phyloP scores from a whole-genome alignment of 345 rosid genomes.

The Sonneratia alba region DNA sequence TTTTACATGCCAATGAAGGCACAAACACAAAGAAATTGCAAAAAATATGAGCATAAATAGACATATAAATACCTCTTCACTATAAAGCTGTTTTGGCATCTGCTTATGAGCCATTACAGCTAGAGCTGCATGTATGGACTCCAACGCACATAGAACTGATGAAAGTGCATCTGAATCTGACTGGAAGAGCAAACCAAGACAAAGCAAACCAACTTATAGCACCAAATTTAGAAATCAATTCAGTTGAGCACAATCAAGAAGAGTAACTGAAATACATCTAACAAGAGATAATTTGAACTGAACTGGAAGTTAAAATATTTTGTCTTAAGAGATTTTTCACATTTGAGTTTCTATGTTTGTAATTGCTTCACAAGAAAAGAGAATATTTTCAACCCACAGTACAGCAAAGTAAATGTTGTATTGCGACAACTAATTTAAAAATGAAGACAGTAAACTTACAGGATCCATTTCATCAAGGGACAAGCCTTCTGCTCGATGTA shows the following conservation, averaged over 20 bases:
- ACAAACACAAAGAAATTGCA: background rate
- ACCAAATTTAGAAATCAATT: background rate
- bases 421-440: background rate
- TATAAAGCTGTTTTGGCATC: slow-evolving; percentile 94
- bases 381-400: background rate
- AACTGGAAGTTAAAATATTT: background rate
- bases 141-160: slow-evolving; percentile 72
- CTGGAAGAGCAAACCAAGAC: slow-evolving; percentile 31
- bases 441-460: slow-evolving; percentile 37
- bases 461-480: slow-evolving; percentile 56
- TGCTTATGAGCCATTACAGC: slow-evolving; percentile 78
- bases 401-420: background rate
- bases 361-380: background rate
- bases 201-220: background rate
- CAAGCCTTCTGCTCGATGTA: slow-evolving; percentile 96
- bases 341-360: background rate
- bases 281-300: background rate
- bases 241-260: background rate
- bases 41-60: background rate
- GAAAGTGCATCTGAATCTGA: slow-evolving; percentile 63
- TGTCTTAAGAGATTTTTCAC: background rate
- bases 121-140: slow-evolving; percentile 88
- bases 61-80: slow-evolving; percentile 65
- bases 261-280: background rate
- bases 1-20: background rate